Evolutionary conservation across 2,329 filamentous ascomycete genomes (phyloP), one percentile per base, ranked within the genome.

Genomic region (Leptographium flavum): DNA sequence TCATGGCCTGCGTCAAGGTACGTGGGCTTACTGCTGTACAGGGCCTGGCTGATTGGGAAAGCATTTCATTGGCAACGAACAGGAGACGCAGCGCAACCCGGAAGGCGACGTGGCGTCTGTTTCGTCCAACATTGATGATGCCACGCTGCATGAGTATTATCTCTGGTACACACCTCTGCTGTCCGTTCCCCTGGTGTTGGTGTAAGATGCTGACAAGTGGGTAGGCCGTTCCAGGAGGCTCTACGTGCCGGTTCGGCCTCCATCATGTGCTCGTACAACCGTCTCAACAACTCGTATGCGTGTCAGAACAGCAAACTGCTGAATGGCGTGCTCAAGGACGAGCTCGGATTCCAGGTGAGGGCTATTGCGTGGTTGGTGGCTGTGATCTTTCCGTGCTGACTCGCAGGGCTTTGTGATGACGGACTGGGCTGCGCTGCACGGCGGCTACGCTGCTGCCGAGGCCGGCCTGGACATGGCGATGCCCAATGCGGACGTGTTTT

Each of bases 381-480:
- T 3, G 3, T 14, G 5, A 27, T 36, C 17, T 36, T 17, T 36
- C 31, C n/a, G 4, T 9, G n/a, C 19, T 21, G 73, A 72, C 3
- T 77, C 76, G 50, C 67, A 72, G 58, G 81, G 81, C 0, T 83
- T 79, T 50, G 71, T 85, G 1, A 70, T 80, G 38, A 70, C 72
- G 0, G 82, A 86, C 55, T 86, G 81, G 79, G 58, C 62, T 28
- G 81, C 78, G 2, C 78, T 81, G 45, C 78, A 81, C 50, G 65
- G 73, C 1, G 79, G 79, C 36, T 70, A 81, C 15, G 70, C 69
- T 2, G 71, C 70, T 4, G 70, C 79, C 1, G 61, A 78, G 45
- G 78, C 79, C 6, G 83, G 82, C 21, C 58, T 87, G 27, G 82
- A 87, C 55, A 77, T 85, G 73, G 73, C 70, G 10, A 85, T 86